Evolutionary conservation across 768 basidiomycete species (phyloP).

Genomic region (Rhizopogon vulgaris): DNA sequence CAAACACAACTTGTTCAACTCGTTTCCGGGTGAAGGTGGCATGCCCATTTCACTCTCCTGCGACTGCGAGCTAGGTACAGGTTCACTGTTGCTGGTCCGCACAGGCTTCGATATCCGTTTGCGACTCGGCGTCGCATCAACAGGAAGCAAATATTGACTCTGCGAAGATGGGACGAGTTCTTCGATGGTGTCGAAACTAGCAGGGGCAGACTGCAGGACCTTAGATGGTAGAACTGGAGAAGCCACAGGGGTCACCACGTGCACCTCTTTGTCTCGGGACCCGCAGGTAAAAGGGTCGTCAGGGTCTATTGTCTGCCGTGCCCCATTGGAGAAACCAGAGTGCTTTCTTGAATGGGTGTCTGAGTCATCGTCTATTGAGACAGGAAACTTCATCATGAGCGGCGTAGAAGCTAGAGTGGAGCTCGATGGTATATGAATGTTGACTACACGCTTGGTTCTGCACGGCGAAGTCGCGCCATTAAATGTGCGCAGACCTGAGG

Average conservation of each 20-base stretch:
- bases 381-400: not conserved
- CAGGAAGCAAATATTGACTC: constrained; percentile 27
- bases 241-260: not conserved
- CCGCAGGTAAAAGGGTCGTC: not conserved
- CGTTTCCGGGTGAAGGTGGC: not conserved
- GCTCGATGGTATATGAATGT: not conserved
- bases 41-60: constrained; percentile 21
- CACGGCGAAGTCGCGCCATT: not conserved
- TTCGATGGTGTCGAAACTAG: not conserved
- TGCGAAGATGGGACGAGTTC: constrained; percentile 24
- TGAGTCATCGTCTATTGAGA: not conserved
- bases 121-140: constrained; percentile 29
- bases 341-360: no score
- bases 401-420: not conserved
- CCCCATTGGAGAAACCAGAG: not conserved
- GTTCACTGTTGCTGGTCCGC: not conserved
- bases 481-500: not conserved
- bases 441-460: not conserved
- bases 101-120: constrained; percentile 21
- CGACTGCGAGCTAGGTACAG: constrained; percentile 26
- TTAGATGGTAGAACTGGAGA: not conserved
- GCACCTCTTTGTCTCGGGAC: not conserved
- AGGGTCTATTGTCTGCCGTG: not conserved
- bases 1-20: not conserved
- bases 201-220: not conserved